These are phyloP conservation scores for Trametes maxima DNA, from an alignment of 768 basidiomycete genomes.

Conservation along the genomic window DNA sequence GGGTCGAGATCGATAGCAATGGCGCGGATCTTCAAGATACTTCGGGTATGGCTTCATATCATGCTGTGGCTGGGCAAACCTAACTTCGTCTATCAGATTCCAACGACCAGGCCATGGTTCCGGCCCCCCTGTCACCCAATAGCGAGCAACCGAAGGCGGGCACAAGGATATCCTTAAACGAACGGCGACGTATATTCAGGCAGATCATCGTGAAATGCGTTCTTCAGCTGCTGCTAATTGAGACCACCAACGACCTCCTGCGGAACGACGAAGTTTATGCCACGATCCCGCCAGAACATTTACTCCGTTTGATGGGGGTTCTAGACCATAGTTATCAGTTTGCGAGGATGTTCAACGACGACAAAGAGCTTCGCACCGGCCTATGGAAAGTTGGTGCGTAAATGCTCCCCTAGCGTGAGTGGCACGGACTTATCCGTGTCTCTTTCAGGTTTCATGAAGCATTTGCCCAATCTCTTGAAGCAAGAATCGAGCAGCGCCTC, in stretches of 20 bases:
- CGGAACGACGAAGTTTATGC: slow-evolving; percentile 90
- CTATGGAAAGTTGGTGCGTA: slow-evolving; percentile 99
- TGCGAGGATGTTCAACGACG: slow-evolving; percentile 95
- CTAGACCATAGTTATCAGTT: slow-evolving; percentile 98
- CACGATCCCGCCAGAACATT: slow-evolving; percentile 91
- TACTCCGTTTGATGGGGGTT: slow-evolving; percentile 92
- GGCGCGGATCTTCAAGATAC: slow-evolving; percentile 56
- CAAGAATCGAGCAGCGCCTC: slow-evolving; percentile 98
- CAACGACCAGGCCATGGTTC: slow-evolving; percentile 70
- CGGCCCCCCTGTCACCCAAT: slow-evolving; percentile 85
- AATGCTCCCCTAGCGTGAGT: neutral
- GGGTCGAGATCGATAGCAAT: slow-evolving; percentile 76
- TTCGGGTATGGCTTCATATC: slow-evolving; percentile 25
- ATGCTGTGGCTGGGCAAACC: neutral
- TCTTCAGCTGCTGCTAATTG: slow-evolving; percentile 91
- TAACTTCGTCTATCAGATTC: slow-evolving; percentile 48
- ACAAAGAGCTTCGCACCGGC: slow-evolving; percentile 94
- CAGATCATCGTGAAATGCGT: slow-evolving; percentile 99
- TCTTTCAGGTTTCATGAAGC: slow-evolving; percentile 94
- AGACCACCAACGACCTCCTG: slow-evolving; percentile 94
- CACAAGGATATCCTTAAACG: slow-evolving; percentile 56
- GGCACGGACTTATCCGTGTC: neutral
- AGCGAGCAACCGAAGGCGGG: slow-evolving; percentile 53
- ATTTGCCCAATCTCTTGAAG: slow-evolving; percentile 94
- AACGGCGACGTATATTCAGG: slow-evolving; percentile 88